Conservation (phyloP, 1,284 basidiomycete genomes). For the Cutaneotrichosporon cutaneum region DNA sequence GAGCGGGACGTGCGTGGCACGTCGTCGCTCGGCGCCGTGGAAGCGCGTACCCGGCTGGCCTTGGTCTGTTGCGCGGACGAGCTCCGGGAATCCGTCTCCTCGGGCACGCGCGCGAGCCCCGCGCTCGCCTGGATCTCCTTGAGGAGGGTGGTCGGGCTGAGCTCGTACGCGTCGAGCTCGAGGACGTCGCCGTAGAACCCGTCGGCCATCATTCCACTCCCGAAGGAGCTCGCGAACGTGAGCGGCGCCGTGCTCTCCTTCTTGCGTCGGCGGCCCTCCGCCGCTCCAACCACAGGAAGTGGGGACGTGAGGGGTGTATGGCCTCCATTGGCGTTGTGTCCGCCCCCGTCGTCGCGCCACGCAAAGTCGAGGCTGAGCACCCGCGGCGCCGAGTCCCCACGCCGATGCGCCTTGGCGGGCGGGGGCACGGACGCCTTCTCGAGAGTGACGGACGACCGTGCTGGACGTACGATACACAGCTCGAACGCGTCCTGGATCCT, state of each 20-base stretch:
- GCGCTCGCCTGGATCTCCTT: neutral
- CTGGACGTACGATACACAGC: conserved; percentile 60
- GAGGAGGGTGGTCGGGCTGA: neutral
- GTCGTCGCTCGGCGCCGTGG: neutral
- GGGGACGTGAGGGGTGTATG: no score
- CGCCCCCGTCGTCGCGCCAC: neutral
- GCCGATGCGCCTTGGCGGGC: neutral
- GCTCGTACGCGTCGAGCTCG: neutral
- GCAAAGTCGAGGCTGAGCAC: neutral
- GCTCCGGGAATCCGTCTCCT: neutral
- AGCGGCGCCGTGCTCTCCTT: neutral
- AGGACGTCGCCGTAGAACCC: neutral
- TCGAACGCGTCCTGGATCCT: conserved; percentile 75
- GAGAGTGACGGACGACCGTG: neutral
- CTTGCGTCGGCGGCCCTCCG: neutral
- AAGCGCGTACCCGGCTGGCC: neutral
- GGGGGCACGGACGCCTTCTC: neutral
- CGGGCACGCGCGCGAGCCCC: neutral
- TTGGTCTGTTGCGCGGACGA: neutral
- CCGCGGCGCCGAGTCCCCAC: neutral
- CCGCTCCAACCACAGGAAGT: no score
- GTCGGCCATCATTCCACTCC: neutral
- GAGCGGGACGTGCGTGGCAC: neutral
- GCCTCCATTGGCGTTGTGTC: neutral
- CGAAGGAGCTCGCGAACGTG: neutral